These are phyloP conservation scores for Monosporozyma aquatica DNA, from an alignment of 805 yeast species.

Conservation along the genomic window DNA sequence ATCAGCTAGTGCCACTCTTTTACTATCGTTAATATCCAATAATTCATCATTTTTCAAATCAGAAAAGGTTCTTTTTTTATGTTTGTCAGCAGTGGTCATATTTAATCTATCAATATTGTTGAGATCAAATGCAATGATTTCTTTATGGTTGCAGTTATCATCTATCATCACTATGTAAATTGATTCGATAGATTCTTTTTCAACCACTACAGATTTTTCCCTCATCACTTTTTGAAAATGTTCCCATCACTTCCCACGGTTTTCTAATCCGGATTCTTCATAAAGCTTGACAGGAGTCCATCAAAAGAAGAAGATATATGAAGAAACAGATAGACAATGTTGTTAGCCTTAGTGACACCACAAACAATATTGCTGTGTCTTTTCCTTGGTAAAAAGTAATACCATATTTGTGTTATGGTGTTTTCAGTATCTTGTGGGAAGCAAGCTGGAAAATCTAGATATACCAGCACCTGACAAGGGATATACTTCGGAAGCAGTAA, in stretches of 20 bases:
- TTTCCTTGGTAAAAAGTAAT: too few species aligned
- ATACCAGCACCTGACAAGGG: too few species aligned
- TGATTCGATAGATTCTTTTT: neutral
- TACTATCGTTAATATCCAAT: neutral
- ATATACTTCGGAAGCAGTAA: too few species aligned
- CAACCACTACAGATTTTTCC: neutral
- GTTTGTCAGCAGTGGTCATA: neutral
- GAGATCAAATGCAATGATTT: neutral
- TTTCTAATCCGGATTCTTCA: too few species aligned
- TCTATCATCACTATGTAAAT: too few species aligned
- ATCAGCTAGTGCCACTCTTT: neutral
- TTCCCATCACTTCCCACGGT: neutral
- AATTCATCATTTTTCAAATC: conserved; percentile 1
- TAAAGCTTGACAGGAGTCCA: too few species aligned
- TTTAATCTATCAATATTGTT: neutral
- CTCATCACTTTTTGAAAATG: neutral
- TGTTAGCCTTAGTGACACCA: too few species aligned
- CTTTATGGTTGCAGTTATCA: too few species aligned
- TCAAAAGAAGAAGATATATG: neutral
- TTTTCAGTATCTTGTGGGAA: too few species aligned
- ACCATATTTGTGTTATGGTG: too few species aligned
- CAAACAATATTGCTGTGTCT: too few species aligned
- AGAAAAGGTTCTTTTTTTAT: conserved; percentile 3
- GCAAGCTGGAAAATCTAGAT: too few species aligned
- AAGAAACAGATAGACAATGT: neutral